Conservation (phyloP, 805 yeast species). For the Starmerella sirachaensis region DNA sequence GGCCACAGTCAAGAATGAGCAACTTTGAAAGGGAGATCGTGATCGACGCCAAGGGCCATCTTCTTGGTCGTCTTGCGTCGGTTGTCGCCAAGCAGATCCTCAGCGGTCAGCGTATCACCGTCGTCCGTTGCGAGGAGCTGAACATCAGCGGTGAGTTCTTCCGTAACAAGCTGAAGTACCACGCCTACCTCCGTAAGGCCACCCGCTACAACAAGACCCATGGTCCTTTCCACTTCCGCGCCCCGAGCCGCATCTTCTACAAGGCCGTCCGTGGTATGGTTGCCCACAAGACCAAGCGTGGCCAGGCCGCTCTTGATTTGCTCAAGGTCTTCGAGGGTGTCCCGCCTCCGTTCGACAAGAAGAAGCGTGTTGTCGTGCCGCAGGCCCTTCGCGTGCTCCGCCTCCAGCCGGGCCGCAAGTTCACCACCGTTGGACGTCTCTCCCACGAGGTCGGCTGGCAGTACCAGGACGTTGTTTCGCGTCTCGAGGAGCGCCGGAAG, state of each 20-base stretch:
- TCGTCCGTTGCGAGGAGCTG: conserved; percentile 93
- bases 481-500: conserved; percentile 98
- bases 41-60: conserved; percentile 98
- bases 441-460: conserved; percentile 98
- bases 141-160: conserved; percentile 99
- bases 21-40: conserved; percentile 67
- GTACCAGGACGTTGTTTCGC: conserved; percentile 95
- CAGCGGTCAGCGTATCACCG: conserved; percentile 95
- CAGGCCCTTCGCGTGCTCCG: conserved; percentile 98
- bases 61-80: conserved; percentile 99
- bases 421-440: conserved; percentile 95
- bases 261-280: conserved; percentile 99
- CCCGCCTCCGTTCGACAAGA: conserved; percentile 99
- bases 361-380: conserved; percentile 99
- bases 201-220: conserved; percentile 96
- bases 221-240: conserved; percentile 99
- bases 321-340: conserved; percentile 99
- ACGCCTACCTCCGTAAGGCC: conserved; percentile 98
- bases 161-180: conserved; percentile 99
- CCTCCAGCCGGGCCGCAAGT: conserved; percentile 99
- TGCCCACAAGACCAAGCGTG: conserved; percentile 99
- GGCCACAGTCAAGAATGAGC: conserved; percentile 53
- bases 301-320: conserved; percentile 99
- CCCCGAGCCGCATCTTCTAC: conserved; percentile 99
- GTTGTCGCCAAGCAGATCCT: conserved; percentile 96